Conservation (phyloP, 345 rosid genomes). For the Euphorbia lathyris region DNA sequence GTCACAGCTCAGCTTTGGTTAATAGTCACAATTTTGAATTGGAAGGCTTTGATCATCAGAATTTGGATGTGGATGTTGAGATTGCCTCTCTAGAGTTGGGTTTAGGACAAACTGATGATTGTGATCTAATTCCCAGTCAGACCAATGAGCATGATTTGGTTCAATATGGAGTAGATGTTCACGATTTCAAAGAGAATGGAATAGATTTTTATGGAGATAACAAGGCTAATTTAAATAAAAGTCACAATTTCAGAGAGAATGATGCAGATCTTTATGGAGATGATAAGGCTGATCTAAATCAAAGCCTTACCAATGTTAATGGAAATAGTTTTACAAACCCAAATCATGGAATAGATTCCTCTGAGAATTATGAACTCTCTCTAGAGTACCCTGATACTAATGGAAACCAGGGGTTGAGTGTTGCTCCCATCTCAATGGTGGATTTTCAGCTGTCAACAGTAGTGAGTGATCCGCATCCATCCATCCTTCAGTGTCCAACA, state of each 20-base stretch:
- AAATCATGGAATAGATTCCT: constrained; percentile 16
- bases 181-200: constrained; percentile 13
- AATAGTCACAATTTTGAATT: background rate
- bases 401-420: constrained; percentile 26
- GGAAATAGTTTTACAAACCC: constrained; percentile 16
- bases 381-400: constrained; percentile 19
- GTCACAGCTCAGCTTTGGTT: background rate
- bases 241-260: background rate
- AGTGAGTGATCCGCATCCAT: constrained; percentile 22
- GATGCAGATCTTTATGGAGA: constrained; percentile 19
- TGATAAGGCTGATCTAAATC: constrained; percentile 4
- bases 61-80: constrained; percentile 11
- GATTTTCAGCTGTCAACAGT: constrained; percentile 30
- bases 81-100: constrained; percentile 7
- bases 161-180: constrained; percentile 11
- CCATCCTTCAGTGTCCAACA: constrained; percentile 52
- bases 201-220: constrained; percentile 21
- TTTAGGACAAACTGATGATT: constrained; percentile 12
- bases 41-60: background rate
- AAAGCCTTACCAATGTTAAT: constrained; percentile 11
- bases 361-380: constrained; percentile 7
- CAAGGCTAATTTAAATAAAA: constrained; percentile 9
- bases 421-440: constrained; percentile 34
- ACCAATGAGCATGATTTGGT: constrained; percentile 15
- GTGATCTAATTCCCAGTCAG: background rate